Evolutionary conservation across 306 rosid species (phyloP).

Genomic region (Sphenostylis stenocarpa): DNA sequence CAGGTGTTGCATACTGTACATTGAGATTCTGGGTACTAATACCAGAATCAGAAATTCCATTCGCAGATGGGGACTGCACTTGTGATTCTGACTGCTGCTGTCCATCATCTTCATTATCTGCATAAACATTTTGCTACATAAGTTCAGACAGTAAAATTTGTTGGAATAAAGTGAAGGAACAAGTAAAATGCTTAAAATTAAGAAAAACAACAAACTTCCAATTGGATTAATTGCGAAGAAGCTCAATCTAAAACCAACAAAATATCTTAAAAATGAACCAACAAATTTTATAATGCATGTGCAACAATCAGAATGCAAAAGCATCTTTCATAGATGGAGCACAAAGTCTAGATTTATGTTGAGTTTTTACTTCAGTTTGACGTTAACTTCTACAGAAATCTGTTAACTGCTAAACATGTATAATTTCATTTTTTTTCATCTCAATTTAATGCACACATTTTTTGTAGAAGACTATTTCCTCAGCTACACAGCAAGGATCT

Average conservation of each 20-base stretch:
- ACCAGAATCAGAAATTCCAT: slow-evolving; percentile 56
- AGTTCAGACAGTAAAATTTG: not conserved
- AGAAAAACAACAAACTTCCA: not conserved
- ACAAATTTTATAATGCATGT: not conserved
- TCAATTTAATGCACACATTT: not conserved
- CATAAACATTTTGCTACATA: slow-evolving; percentile 28
- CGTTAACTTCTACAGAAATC: not conserved
- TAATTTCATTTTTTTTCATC: not conserved
- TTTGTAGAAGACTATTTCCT: too few species aligned
- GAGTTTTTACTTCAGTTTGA: not conserved
- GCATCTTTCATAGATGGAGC: not conserved
- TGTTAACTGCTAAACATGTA: not conserved
- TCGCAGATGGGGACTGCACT: slow-evolving; percentile 49
- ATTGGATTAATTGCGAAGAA: not conserved
- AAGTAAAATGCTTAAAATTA: not conserved
- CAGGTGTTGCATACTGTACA: slow-evolving; percentile 52
- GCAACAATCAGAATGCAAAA: not conserved
- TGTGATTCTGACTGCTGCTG: slow-evolving; percentile 60
- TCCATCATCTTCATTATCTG: slow-evolving; percentile 69
- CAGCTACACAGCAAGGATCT: too few species aligned
- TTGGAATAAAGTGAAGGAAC: too few species aligned
- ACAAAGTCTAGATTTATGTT: not conserved
- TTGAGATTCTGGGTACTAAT: slow-evolving; percentile 36
- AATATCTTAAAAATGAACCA: not conserved
- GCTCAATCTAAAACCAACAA: not conserved